A percentile compares a stretch with the other conserved stretches of the same genome.
Evolutionary conservation across 768 basidiomycete genomes (phyloP).

Genomic region (Leucocoprinus leucothites): DNA sequence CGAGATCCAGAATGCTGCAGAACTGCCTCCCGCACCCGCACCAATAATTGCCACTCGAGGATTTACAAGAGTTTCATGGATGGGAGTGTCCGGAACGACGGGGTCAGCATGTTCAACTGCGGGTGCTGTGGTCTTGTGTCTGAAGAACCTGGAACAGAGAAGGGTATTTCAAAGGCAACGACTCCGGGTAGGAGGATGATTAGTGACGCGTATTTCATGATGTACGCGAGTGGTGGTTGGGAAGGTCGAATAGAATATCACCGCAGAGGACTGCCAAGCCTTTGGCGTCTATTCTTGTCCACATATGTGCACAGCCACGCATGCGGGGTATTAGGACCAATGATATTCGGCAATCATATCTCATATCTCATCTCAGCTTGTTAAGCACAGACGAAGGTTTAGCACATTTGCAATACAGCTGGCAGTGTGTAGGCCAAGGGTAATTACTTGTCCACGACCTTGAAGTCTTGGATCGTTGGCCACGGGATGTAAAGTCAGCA

Average conservation of each 20-base stretch:
- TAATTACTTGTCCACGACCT: too few species aligned
- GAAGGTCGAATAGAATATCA: neutral
- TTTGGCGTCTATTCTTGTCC: neutral
- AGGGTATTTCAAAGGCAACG: slow-evolving; percentile 48
- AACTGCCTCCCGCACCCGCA: slow-evolving; percentile 84
- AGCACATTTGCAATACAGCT: too few species aligned
- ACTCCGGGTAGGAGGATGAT: slow-evolving; percentile 29
- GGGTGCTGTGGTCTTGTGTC: slow-evolving; percentile 24
- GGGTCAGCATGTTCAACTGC: slow-evolving; percentile 15
- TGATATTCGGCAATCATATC: too few species aligned
- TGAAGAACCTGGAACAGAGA: slow-evolving; percentile 51
- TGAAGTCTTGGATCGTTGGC: too few species aligned
- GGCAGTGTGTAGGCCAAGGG: too few species aligned
- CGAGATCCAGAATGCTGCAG: slow-evolving; percentile 82
- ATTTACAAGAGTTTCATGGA: slow-evolving; percentile 14
- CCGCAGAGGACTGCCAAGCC: neutral
- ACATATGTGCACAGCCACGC: neutral
- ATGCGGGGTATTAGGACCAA: neutral
- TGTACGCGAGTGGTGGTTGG: neutral
- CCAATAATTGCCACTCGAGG: slow-evolving; percentile 84
- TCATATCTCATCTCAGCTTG: too few species aligned
- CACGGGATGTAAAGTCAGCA: too few species aligned
- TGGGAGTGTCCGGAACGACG: neutral
- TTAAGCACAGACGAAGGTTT: too few species aligned
- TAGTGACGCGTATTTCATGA: slow-evolving; percentile 20